phyloP scores from a whole-genome alignment of 169 alveolate species.

The Plasmodium fragile region DNA sequence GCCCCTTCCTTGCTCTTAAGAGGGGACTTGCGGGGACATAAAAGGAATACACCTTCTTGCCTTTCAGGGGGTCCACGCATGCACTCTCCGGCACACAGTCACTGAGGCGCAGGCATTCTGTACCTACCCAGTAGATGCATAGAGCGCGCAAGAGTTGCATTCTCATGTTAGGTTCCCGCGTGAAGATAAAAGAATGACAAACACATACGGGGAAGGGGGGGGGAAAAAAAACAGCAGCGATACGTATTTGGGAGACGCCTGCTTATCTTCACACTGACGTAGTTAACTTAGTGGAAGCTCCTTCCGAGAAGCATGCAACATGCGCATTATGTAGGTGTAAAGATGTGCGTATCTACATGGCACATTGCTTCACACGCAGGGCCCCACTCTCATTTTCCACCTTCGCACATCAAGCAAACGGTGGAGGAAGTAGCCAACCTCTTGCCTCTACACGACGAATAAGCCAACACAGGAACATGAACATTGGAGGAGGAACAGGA shows the following conservation, averaged over 20 bases:
- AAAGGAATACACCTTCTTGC: not conserved
- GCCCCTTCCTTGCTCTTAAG: not conserved
- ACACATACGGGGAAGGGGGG: not conserved
- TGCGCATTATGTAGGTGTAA: not conserved
- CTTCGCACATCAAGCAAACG: not conserved
- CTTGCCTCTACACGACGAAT: not conserved
- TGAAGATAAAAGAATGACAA: not conserved
- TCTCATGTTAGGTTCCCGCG: constrained; percentile 1
- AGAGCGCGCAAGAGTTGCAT: not conserved
- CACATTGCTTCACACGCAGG: not conserved
- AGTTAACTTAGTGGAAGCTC: not conserved
- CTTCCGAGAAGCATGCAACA: not conserved
- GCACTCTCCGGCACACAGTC: not conserved
- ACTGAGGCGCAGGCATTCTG: not conserved
- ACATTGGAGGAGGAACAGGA: not conserved
- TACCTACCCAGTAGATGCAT: constrained; percentile 18
- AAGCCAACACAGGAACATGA: not conserved
- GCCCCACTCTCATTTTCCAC: not conserved
- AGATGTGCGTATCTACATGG: not conserved
- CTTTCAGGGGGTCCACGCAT: not conserved
- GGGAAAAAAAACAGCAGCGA: not conserved
- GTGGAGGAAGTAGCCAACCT: not conserved
- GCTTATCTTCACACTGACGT: not conserved
- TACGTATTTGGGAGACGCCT: not conserved
- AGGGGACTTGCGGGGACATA: not conserved